A percentile compares a stretch with the other conserved stretches of the same genome.
phyloP scores from a whole-genome alignment of 1,284 basidiomycete genomes.

The Trichosporon faecale region DNA sequence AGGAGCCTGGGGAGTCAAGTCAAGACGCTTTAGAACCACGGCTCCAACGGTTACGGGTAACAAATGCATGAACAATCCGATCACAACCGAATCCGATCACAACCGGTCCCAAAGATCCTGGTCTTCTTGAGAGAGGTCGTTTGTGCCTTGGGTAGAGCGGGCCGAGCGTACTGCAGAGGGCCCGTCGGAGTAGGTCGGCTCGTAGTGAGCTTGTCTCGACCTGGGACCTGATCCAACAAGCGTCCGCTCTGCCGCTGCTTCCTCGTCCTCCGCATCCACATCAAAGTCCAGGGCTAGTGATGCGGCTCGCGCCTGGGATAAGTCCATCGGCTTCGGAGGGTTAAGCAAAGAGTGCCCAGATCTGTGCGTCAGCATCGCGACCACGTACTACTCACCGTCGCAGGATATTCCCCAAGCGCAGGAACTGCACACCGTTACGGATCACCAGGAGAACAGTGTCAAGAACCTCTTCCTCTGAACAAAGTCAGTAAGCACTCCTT shows the following conservation, averaged over 20 bases:
- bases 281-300: slow-evolving; percentile 60
- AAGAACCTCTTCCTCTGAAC: slow-evolving; percentile 79
- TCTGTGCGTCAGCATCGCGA: slow-evolving; percentile 53
- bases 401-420: slow-evolving; percentile 81
- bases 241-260: slow-evolving; percentile 45
- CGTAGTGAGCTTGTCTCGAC: slow-evolving; percentile 21
- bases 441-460: slow-evolving; percentile 85
- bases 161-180: not conserved
- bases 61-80: not conserved
- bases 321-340: slow-evolving; percentile 85
- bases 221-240: slow-evolving; percentile 13
- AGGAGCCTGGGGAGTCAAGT: too few relatives aligned
- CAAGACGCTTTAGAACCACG: too few relatives aligned
- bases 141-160: not conserved
- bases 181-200: slow-evolving; percentile 36
- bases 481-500: slow-evolving; percentile 33
- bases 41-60: not conserved
- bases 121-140: not conserved
- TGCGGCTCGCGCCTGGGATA: slow-evolving; percentile 56
- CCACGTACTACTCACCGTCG: slow-evolving; percentile 64
- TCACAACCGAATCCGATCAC: not conserved
- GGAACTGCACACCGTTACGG: slow-evolving; percentile 86
- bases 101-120: not conserved
- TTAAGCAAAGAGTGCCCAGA: slow-evolving; percentile 92
- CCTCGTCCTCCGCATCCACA: slow-evolving; percentile 64